These are phyloP conservation scores for Xylaria castorea DNA, from an alignment of 495 filamentous ascomycete genomes.

Conservation along the genomic window DNA sequence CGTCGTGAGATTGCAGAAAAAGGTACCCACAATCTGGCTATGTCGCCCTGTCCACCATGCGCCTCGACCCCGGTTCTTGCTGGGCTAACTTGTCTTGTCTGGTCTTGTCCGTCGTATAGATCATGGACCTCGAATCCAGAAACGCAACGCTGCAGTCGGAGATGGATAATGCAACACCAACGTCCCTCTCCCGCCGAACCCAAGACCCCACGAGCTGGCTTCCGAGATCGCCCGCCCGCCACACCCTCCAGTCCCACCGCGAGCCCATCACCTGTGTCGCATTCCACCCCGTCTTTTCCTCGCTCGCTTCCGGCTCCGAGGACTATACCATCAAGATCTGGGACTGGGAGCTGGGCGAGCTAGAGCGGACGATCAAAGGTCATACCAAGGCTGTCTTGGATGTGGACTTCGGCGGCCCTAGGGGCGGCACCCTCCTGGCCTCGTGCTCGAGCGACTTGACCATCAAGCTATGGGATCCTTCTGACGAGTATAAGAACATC, in stretches of 20 bases:
- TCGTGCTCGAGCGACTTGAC: conserved; percentile 90
- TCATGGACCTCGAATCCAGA: conserved; percentile 89
- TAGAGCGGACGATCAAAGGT: conserved; percentile 90
- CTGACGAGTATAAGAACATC: conserved; percentile 94
- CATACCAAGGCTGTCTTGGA: conserved; percentile 91
- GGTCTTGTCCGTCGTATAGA: conserved; percentile 58
- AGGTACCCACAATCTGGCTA: conserved; percentile 55
- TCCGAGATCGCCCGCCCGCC: conserved; percentile 76
- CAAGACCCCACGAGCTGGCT: conserved; percentile 89
- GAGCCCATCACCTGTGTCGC: conserved; percentile 84
- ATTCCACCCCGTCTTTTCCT: conserved; percentile 93
- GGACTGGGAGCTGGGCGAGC: conserved; percentile 96
- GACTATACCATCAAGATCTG: conserved; percentile 91
- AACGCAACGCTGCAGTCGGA: conserved; percentile 76
- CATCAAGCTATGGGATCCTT: conserved; percentile 96
- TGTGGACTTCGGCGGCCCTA: conserved; percentile 89
- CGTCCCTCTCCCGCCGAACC: conserved; percentile 76
- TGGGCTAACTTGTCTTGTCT: conserved; percentile 15
- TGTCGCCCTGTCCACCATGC: conserved; percentile 8
- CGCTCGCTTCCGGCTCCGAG: conserved; percentile 90
- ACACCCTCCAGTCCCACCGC: conserved; percentile 86
- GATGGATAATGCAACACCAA: conserved; percentile 84
- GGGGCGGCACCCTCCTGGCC: conserved; percentile 84
- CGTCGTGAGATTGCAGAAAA: conserved; percentile 88
- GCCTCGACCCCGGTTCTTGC: conserved; percentile 1